Evolutionary conservation across 768 basidiomycete species (phyloP).

Genomic region (Lactifluus piperatus): DNA sequence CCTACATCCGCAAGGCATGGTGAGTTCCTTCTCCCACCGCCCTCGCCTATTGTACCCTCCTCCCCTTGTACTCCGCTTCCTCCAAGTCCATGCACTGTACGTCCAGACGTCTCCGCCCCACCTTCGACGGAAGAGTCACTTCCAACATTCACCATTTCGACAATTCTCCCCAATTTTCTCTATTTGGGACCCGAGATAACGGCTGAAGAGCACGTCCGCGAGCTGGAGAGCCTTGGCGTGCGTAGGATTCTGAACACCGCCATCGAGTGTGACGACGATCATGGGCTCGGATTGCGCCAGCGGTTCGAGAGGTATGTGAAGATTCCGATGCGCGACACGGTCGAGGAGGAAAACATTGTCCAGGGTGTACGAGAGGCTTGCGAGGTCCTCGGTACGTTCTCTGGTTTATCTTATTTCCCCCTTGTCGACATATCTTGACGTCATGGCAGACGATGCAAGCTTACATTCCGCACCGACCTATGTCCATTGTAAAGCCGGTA

Average conservation of each 20-base stretch:
- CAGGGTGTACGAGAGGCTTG: slow-evolving; percentile 79
- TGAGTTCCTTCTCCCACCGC: slow-evolving; percentile 29
- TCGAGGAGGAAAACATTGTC: slow-evolving; percentile 87
- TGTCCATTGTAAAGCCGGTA: slow-evolving; percentile 95
- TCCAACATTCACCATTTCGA: slow-evolving; percentile 73
- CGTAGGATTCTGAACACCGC: slow-evolving; percentile 88
- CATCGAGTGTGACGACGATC: slow-evolving; percentile 80
- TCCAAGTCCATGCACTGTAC: slow-evolving; percentile 55
- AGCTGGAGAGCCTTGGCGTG: slow-evolving; percentile 68
- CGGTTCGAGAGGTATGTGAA: slow-evolving; percentile 78
- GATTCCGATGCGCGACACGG: slow-evolving; percentile 91
- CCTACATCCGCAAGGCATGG: slow-evolving; percentile 43
- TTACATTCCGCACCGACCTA: slow-evolving; percentile 85
- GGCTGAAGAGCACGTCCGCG: slow-evolving; percentile 60
- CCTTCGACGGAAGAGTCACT: slow-evolving; percentile 53
- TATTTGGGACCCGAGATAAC: slow-evolving; percentile 88
- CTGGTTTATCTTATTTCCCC: slow-evolving; percentile 1
- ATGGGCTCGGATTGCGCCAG: slow-evolving; percentile 55
- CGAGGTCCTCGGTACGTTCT: slow-evolving; percentile 67
- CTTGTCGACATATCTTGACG: background rate
- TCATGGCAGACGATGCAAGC: slow-evolving; percentile 71
- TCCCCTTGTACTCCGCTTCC: slow-evolving; percentile 36
- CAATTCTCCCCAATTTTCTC: slow-evolving; percentile 84
- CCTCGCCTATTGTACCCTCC: slow-evolving; percentile 25
- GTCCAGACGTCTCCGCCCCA: slow-evolving; percentile 51